phyloP scores from a whole-genome alignment of 75 land plant genomes.

The Picea glauca region DNA sequence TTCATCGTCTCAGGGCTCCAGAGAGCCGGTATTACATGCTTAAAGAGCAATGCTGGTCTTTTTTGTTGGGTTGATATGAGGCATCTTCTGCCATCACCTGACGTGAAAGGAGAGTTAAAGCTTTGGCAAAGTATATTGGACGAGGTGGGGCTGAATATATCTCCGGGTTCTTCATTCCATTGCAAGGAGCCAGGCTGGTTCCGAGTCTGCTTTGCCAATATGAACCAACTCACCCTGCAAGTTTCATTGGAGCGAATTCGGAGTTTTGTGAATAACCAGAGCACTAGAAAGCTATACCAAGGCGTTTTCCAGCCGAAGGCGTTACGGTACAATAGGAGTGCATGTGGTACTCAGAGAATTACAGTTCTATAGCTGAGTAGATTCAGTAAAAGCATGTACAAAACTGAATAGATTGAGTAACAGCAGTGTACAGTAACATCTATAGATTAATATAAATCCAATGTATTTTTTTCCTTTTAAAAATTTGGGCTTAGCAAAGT shows the following conservation, averaged over 20 bases:
- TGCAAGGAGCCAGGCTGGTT: slow-evolving; percentile 64
- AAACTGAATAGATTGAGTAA: too few relatives aligned
- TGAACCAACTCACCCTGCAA: slow-evolving; percentile 28
- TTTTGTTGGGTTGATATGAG: slow-evolving; percentile 75
- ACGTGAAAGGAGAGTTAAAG: neutral
- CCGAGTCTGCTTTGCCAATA: slow-evolving; percentile 54
- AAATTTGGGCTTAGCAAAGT: too few relatives aligned
- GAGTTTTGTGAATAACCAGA: neutral
- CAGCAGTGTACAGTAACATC: too few relatives aligned
- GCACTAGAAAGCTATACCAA: too few relatives aligned
- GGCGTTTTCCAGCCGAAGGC: too few relatives aligned
- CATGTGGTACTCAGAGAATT: too few relatives aligned
- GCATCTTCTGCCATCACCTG: slow-evolving; percentile 20
- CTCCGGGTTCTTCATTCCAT: slow-evolving; percentile 52
- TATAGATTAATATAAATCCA: too few relatives aligned
- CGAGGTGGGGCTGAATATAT: slow-evolving; percentile 46
- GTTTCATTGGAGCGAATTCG: slow-evolving; percentile 32
- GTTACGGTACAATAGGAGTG: too few relatives aligned
- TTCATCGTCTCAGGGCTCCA: slow-evolving; percentile 27
- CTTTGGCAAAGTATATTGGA: slow-evolving; percentile 25
- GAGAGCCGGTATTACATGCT: slow-evolving; percentile 29
- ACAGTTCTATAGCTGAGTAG: too few relatives aligned
- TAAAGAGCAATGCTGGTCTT: slow-evolving; percentile 52
- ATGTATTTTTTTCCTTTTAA: too few relatives aligned
- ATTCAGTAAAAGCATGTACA: too few relatives aligned